phyloP scores from a whole-genome alignment of 768 basidiomycete genomes.

The Lanmaoa pseudosensibilis region DNA sequence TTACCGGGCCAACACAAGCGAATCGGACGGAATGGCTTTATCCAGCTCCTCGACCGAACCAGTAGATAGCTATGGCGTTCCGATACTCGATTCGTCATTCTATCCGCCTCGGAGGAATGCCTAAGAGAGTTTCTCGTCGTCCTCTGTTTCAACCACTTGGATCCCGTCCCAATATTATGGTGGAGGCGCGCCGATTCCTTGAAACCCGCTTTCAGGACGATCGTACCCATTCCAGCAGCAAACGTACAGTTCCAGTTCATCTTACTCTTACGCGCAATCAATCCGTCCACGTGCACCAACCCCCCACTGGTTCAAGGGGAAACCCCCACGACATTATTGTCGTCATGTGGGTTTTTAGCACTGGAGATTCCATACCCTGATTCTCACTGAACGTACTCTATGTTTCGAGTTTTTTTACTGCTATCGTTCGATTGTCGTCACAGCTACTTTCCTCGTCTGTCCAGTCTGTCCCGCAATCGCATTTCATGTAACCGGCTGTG shows the following conservation, averaged over 20 bases:
- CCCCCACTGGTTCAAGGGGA: slow-evolving; percentile 30
- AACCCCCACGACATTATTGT: slow-evolving; percentile 9
- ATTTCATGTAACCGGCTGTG: slow-evolving; percentile 1
- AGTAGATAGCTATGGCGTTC: too few relatives aligned
- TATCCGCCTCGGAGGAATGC: too few relatives aligned
- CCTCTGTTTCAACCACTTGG: too few relatives aligned
- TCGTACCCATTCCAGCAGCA: slow-evolving; percentile 31
- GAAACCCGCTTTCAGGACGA: slow-evolving; percentile 25
- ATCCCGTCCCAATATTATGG: slow-evolving; percentile 28
- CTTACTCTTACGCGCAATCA: slow-evolving; percentile 28
- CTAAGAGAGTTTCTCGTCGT: too few relatives aligned
- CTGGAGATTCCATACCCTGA: slow-evolving; percentile 9
- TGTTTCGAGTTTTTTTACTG: neutral
- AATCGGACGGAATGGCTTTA: too few relatives aligned
- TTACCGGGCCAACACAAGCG: too few relatives aligned
- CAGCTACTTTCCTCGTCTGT: slow-evolving; percentile 10
- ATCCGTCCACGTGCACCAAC: slow-evolving; percentile 12
- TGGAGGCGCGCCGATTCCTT: slow-evolving; percentile 19
- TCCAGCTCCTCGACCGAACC: too few relatives aligned
- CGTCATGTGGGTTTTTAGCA: slow-evolving; percentile 15
- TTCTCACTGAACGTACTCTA: neutral
- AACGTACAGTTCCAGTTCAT: slow-evolving; percentile 20
- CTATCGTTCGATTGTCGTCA: slow-evolving; percentile 13
- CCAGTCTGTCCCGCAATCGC: slow-evolving; percentile 20
- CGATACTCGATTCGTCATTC: too few relatives aligned